Conservation (phyloP, 192 early-diverging fungal species). For the Radiomyces spectabilis region DNA sequence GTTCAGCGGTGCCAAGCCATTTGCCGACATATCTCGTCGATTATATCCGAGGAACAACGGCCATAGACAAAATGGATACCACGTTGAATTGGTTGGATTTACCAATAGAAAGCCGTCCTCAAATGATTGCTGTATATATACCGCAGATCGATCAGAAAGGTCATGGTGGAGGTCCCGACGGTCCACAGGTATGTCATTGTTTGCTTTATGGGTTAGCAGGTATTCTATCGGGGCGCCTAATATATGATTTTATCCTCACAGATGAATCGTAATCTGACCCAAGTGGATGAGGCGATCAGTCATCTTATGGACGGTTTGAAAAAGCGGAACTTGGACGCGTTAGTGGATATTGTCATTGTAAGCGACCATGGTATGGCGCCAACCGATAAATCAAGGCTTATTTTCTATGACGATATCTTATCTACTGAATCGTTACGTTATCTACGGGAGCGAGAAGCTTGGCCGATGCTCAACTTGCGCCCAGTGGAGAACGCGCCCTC, state of each 20-base stretch:
- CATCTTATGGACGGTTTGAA: slow-evolving; percentile 49
- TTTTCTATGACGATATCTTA: slow-evolving; percentile 65
- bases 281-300: slow-evolving; percentile 55
- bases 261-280: slow-evolving; percentile 47
- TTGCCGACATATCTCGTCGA: slow-evolving; percentile 61
- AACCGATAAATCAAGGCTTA: slow-evolving; percentile 34
- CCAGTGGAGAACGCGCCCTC: slow-evolving; percentile 32
- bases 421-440: slow-evolving; percentile 26
- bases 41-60: slow-evolving; percentile 37
- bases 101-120: slow-evolving; percentile 58
- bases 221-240: too few relatives aligned
- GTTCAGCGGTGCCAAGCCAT: slow-evolving; percentile 51
- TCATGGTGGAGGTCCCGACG: slow-evolving; percentile 66
- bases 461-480: slow-evolving; percentile 57
- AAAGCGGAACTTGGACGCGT: slow-evolving; percentile 46
- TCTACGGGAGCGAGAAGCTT: slow-evolving; percentile 47
- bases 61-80: slow-evolving; percentile 47
- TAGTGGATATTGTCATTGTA: slow-evolving; percentile 55
- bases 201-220: too few relatives aligned
- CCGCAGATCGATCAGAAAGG: slow-evolving; percentile 76
- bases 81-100: slow-evolving; percentile 75
- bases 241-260: slow-evolving; percentile 1
- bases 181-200: slow-evolving; percentile 37
- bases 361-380: slow-evolving; percentile 91
- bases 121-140: slow-evolving; percentile 71